Base-by-base conservation (phyloP, 148 eudicot species). In the Fagopyrum esculentum region DNA sequence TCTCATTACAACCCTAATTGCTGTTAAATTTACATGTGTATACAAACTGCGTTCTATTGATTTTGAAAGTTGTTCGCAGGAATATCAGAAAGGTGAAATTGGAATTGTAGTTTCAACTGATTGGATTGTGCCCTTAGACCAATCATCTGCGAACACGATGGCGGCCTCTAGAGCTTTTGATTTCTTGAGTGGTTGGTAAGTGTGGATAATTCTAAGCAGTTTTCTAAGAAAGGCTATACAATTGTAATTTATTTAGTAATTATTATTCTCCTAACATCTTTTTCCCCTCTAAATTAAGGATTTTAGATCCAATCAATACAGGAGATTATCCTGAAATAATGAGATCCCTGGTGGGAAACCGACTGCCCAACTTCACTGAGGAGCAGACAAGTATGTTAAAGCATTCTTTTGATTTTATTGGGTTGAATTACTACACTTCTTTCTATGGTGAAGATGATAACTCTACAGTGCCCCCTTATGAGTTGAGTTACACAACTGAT, bases 311-410 rank as follows among this genome's bases (percentile, higher is more conserved):
- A 43, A 43, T 78, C 2, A 74, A 64, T 13, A 29, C 0, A 22
- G 81, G 81, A 19, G 51, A 69, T 49, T 78, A 78, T 74, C 81
- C 81, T 26, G 15, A 74, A 22, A 61, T 74, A 43, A 78, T 78
- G 81, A 49, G 57, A 54, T 6, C n/a, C 0, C 26, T 73, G 4
- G 81, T 74, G 35, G 81, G 81, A n/a, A 12, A 69, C 11, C 69
- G 81, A 30, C 56, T 78, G 56, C 81, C 81, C 22, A 6, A 52
- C 35, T 78, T 78, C 60, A 64, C 73, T 15, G 55, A 40, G 9
- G 73, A 64, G 47, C 55, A 78, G 43, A 35, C 77, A 6, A 19
- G 55, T 16, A 40, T 68, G 73, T 48, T 78, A 16, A 68, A 64
- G 47, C 6, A 35, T 0, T 73, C 81, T 6, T 78, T 43, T 43